These are phyloP conservation scores for Stenocarpella maydis DNA, from an alignment of 2,329 filamentous ascomycete species.

Conservation along the genomic window DNA sequence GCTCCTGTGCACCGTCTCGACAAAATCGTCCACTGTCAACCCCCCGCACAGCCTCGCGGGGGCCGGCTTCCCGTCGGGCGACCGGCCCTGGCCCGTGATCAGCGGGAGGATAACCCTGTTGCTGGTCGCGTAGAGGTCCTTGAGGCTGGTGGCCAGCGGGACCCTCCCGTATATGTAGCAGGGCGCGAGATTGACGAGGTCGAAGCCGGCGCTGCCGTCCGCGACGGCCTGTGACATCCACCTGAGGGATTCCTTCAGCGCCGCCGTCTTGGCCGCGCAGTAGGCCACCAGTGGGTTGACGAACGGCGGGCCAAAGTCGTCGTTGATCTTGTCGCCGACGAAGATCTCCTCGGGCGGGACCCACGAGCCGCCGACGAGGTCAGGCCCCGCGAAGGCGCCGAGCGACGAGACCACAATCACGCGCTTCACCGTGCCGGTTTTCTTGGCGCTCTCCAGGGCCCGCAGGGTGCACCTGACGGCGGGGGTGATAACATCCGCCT, in stretches of 20 bases:
- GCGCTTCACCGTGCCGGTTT: slow-evolving; percentile 35
- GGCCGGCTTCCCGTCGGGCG: slow-evolving; percentile 8
- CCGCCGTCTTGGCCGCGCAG: slow-evolving; percentile 35
- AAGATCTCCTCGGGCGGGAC: slow-evolving; percentile 27
- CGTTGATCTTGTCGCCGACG: slow-evolving; percentile 23
- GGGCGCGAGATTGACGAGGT: slow-evolving; percentile 34
- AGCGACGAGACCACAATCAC: slow-evolving; percentile 37
- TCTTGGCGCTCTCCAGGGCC: slow-evolving; percentile 34
- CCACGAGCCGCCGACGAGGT: slow-evolving; percentile 11
- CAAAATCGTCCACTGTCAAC: slow-evolving; percentile 22
- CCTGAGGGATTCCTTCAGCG: slow-evolving; percentile 24
- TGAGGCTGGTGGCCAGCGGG: slow-evolving; percentile 27
- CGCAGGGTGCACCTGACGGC: slow-evolving; percentile 38
- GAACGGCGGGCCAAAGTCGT: slow-evolving; percentile 32
- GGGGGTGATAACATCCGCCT: slow-evolving; percentile 36
- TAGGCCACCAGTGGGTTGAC: slow-evolving; percentile 24
- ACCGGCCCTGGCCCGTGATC: slow-evolving; percentile 7
- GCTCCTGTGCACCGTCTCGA: slow-evolving; percentile 27
- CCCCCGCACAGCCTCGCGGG: not conserved
- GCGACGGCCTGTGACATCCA: slow-evolving; percentile 33
- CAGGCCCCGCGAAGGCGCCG: slow-evolving; percentile 20
- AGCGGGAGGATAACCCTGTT: slow-evolving; percentile 28
- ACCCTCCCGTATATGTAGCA: slow-evolving; percentile 30
- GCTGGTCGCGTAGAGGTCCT: slow-evolving; percentile 30
- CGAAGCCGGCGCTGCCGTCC: slow-evolving; percentile 33